Base-by-base conservation (phyloP, 768 basidiomycete species). In the Termitomyces eurrhizus region DNA sequence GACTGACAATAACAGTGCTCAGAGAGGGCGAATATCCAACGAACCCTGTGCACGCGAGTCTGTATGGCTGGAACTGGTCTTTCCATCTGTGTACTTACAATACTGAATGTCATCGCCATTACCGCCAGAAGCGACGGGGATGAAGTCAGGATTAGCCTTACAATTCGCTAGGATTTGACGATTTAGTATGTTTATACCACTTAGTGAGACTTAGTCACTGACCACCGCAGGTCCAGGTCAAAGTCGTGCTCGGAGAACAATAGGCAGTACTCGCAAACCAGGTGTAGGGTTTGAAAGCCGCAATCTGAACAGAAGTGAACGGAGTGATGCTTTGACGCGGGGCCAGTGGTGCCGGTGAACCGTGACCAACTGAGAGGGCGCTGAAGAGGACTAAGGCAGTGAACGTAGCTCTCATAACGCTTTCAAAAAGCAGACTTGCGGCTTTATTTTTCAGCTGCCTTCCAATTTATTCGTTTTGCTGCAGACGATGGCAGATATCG, bases 141-240 rank as follows among this genome's bases (percentile, higher is more conserved):
- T 68, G 59, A 83, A 82, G 54, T 64, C 70, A 1, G 77, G 60
- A 55, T 79, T 81, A 8, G 74, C 74, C 13, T 70, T 58, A 58
- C 81, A 81, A 56, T 73, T 76, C 1, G 67, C 80, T 79, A 29
- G 18, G 12, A 21, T 7, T 49, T 12, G 33, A 7, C 42, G n/a
- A 2, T 41, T 45, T 4, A 13, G 5, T 52, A 54, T 56, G 18
- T 41, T 39, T 46, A 16, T 37, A 50, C 8, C 36, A 18, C 26
- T 41, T 24, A 36, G 37, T 12, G 36, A 36, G 14, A 44, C 29
- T 46, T 11, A 3, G 32, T 6, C 21, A 53, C 77, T 57, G 62
- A 82, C 83, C 61, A 66, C 84, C 84, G 63, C 84, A 86, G 39
- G 72, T 65, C 85, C 84, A 86, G 32, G 73, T 67, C 45, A 76